These are phyloP conservation scores for Exophiala viscosa DNA, from an alignment of 2,329 filamentous ascomycete species.

Conservation along the genomic window DNA sequence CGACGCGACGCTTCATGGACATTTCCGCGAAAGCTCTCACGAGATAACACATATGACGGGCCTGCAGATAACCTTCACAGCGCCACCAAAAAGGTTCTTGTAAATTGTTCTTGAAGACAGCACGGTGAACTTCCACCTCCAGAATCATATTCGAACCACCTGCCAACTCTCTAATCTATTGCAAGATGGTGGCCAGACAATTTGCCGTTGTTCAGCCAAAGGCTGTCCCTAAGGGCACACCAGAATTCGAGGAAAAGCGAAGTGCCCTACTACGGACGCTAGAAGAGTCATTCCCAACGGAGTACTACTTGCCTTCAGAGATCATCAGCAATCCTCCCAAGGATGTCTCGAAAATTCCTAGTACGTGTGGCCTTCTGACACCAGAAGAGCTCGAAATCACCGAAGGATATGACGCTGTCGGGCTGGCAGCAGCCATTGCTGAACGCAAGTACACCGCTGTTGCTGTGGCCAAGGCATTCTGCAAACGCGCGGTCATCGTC, in stretches of 20 bases:
- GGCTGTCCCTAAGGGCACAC: slow-evolving; percentile 12
- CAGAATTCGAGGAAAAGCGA: slow-evolving; percentile 18
- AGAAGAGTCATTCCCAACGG: slow-evolving; percentile 37
- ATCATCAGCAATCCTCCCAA: slow-evolving; percentile 19
- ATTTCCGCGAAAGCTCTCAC: neutral
- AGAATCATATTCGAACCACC: neutral
- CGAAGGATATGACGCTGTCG: slow-evolving; percentile 44
- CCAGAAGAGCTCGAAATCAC: slow-evolving; percentile 47
- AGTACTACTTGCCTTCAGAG: slow-evolving; percentile 41
- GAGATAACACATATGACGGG: too few species aligned
- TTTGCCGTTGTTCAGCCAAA: slow-evolving; percentile 13
- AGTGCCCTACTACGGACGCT: slow-evolving; percentile 10
- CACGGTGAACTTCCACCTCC: neutral
- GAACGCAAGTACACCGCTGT: slow-evolving; percentile 19
- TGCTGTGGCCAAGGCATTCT: slow-evolving; percentile 42
- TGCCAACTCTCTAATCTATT: neutral
- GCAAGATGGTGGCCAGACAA: slow-evolving; percentile 11
- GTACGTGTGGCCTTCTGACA: slow-evolving; percentile 46
- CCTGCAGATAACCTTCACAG: too few species aligned
- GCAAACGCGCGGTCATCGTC: slow-evolving; percentile 38
- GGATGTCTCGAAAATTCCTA: slow-evolving; percentile 48
- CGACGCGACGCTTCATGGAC: neutral
- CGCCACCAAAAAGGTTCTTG: neutral
- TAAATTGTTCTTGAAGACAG: too few species aligned
- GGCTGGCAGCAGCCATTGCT: slow-evolving; percentile 36